Base-by-base conservation (phyloP, 805 yeast genomes). In the Candida khao-thaluensis region DNA sequence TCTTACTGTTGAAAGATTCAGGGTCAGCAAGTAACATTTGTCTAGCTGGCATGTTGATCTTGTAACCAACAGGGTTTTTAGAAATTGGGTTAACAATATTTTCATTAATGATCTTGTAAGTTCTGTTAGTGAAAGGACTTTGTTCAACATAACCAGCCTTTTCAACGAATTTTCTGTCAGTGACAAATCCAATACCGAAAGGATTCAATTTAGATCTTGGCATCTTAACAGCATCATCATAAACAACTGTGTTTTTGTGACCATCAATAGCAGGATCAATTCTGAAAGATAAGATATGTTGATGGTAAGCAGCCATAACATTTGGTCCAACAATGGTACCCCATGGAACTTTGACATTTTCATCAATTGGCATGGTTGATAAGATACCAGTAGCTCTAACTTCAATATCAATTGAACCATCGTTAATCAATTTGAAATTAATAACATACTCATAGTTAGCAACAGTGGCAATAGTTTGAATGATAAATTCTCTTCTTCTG, bases 351-450 rank as follows among this genome's bases (percentile, higher is more conserved):
- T 66, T 72, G 44, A 72, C 74, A 54, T 74, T 79, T 49, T 76
- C 80, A 48, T 85, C 90, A 49, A 83, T 79, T 52, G 89, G 88
- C 83, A 81, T 83, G 43, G 95, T 85, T 24, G 91, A 84, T 50
- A 85, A 71, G 54, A 85, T 85, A 72, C 95, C 95, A 42, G 95
- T 85, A 45, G 93, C 93, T 66, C 91, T 76, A 43, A 82, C 82
- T 60, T 85, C 88, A 45, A 85, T 79, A 48, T 79, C 80, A 52
- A 85, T 80, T 39, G 82, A 80, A 54, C 90, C 95, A 49, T 82
- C 88, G 62, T 79, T 87, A 53, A 80, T 85, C 54, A 85, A 79
- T 56, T 82, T 76, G 57, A 80, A 66, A 64, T 83, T 83, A 51
- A 84, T 60, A 48, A 82, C 76, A 68, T 85, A 85, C 66, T 85